Evolutionary conservation across 768 basidiomycete species (phyloP).

Genomic region (Hemileccinum rubropunctum): DNA sequence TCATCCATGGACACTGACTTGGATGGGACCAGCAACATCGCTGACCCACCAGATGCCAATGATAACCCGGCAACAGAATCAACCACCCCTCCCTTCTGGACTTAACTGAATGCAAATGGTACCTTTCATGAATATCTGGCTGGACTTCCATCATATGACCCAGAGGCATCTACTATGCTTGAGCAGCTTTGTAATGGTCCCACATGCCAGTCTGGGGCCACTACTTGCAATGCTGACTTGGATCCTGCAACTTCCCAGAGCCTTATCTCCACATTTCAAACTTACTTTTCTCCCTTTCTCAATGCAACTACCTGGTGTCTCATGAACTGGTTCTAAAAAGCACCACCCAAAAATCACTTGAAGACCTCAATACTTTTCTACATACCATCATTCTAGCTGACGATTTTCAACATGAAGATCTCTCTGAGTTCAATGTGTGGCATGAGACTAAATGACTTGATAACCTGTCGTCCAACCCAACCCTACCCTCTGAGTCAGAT

Average conservation of each 20-base stretch:
- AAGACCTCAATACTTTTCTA: conserved; percentile 8
- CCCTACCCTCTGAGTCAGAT: not conserved
- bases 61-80: no score
- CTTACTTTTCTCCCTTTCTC: conserved; percentile 10
- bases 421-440: not conserved
- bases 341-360: conserved; percentile 9
- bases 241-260: not conserved
- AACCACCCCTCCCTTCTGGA: not conserved
- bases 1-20: no score
- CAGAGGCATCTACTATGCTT: not conserved
- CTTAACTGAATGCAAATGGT: not conserved
- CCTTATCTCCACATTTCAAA: not conserved
- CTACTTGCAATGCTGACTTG: not conserved
- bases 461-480: not conserved
- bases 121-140: not conserved
- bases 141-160: not conserved
- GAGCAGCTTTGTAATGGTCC: not conserved
- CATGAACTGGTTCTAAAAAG: conserved; percentile 27
- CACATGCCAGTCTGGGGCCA: not conserved
- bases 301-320: conserved; percentile 19
- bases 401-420: not conserved
- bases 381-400: not conserved
- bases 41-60: no score
- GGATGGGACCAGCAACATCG: no score
- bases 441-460: not conserved